Evolutionary conservation across 495 filamentous ascomycete species (phyloP), one percentile per base, ranked within the genome.

Genomic region (Sporormia fimetaria): DNA sequence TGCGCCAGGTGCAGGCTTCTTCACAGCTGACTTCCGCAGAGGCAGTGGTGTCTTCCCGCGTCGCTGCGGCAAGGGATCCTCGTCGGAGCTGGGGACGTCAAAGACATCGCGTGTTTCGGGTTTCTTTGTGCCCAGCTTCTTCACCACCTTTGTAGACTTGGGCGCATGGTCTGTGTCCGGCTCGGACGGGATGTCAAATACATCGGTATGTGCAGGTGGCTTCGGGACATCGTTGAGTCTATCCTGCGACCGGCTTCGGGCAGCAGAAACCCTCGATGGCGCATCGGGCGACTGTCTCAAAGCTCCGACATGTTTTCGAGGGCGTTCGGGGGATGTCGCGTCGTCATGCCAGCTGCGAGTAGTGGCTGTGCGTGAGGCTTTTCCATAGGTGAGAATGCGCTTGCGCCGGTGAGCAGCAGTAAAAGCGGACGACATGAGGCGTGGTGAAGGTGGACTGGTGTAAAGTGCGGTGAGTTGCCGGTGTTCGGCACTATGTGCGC

Each of bases 81-180:
- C 63, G 20, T 62, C 58, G 30, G 64, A 66, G 7, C 63, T 60
- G 4, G 63, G 63, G 12, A 67, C 33, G 26, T 56, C 53, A 29
- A 56, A 53, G 17, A 56, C 21, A 20, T 35, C 35, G 14, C 10
- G 21, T 7, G 21, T 35, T 16, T 35, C 16, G 6, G 31, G n/a
- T 15, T 31, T 17, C 44, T 34, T 41, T 12, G 14, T 3, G 6
- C n/a, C n/a, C n/a, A n/a, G n/a, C n/a, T n/a, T n/a, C 10, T 5
- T 7, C 16, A 15, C 23, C 17, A 15, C 15, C 29, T 4, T 9
- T 27, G 7, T n/a, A 27, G 25, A 27, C 7, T n/a, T 7, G 32
- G 32, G 10, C 11, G 32, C 32, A 17, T 15, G 32, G 10, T 34
- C 32, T 3, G 14, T 17, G 10, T 34, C 32, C 2, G n/a, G 10